A percentile compares a stretch with the other conserved stretches of the same genome.
Evolutionary conservation across 257 asterid genomes (phyloP).

Genomic region (Fraxinus cuspidata): DNA sequence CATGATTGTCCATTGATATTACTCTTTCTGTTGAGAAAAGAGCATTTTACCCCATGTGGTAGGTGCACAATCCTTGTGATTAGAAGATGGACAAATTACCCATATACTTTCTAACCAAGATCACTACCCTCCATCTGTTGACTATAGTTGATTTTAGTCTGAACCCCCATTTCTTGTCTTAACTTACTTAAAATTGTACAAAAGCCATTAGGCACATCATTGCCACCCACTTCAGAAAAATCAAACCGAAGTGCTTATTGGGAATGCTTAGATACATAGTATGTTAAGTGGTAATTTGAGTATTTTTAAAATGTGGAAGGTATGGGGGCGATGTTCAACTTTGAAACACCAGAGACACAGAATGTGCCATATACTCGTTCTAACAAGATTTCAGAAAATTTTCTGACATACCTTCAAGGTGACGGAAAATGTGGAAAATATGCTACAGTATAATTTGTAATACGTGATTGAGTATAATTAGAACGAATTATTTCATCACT

Average conservation of each 20-base stretch:
- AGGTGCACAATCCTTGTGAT: not conserved
- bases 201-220: not conserved
- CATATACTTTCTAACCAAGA: not conserved
- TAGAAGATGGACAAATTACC: not conserved
- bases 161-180: not conserved
- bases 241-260: not conserved
- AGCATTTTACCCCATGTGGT: not conserved
- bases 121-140: not conserved
- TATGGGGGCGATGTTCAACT: not conserved
- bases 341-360: not conserved
- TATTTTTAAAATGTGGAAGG: not conserved
- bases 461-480: too few species aligned
- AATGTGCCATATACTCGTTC: not conserved
- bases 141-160: not conserved
- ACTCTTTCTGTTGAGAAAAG: not conserved
- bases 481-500: too few species aligned
- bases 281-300: not conserved
- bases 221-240: not conserved
- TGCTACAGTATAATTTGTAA: too few species aligned
- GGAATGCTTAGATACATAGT: not conserved
- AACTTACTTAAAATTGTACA: not conserved
- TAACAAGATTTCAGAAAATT: not conserved
- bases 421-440: too few species aligned
- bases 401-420: slow-evolving; percentile 80
- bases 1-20: not conserved